phyloP scores from a whole-genome alignment of 768 basidiomycete genomes.

The Calocera cornea region DNA sequence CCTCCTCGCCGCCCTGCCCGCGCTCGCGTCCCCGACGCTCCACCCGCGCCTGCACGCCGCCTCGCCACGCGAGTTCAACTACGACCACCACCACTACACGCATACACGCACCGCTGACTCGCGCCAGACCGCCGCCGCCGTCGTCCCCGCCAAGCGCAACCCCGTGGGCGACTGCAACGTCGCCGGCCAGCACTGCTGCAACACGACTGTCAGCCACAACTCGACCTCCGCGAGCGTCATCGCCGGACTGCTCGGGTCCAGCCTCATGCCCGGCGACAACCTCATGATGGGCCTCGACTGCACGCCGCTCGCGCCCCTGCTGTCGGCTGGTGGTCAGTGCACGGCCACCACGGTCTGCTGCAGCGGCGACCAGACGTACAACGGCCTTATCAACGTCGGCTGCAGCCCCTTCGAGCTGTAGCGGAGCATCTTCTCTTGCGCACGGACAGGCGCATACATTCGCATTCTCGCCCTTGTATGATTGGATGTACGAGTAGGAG shows the following conservation, averaged over 20 bases:
- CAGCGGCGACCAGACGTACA: neutral
- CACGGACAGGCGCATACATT: neutral
- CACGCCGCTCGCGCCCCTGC: neutral
- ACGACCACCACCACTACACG: neutral
- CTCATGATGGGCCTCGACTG: neutral
- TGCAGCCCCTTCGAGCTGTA: neutral
- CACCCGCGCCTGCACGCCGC: neutral
- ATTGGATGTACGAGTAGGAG: neutral
- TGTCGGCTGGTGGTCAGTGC: neutral
- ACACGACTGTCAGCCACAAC: neutral
- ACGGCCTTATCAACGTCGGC: neutral
- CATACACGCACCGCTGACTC: neutral
- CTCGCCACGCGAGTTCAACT: neutral
- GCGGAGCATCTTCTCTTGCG: neutral
- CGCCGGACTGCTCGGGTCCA: neutral
- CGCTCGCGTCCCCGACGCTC: neutral
- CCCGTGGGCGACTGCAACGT: constrained; percentile 3
- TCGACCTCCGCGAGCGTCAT: neutral
- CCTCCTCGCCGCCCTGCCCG: neutral
- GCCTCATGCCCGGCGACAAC: neutral
- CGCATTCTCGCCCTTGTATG: neutral
- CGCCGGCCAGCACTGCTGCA: constrained; percentile 5
- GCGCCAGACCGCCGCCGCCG: neutral
- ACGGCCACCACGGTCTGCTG: neutral
- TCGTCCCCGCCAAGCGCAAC: neutral